Evolutionary conservation across 2,329 filamentous ascomycete species (phyloP).

Genomic region (Hypoxylon sp.): DNA sequence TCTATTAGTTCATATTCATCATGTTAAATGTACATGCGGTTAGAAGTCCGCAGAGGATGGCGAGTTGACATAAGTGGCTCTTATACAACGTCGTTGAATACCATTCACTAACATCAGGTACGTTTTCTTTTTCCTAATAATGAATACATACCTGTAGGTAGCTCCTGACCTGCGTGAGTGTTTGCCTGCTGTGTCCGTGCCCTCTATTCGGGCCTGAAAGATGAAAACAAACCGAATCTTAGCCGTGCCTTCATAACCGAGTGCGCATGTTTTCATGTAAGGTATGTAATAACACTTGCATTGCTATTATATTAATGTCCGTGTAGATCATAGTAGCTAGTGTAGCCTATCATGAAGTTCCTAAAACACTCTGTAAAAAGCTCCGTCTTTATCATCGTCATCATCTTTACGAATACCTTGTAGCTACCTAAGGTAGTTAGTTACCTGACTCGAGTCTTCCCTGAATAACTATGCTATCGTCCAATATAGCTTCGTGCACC

Average conservation of each 20-base stretch:
- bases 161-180: background rate
- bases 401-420: background rate
- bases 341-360: conserved; percentile 6
- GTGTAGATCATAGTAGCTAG: background rate
- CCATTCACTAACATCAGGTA: conserved; percentile 19
- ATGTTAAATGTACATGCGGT: conserved; percentile 24
- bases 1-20: no score
- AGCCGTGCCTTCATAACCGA: background rate
- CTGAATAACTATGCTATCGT: background rate
- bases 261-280: background rate
- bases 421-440: no score
- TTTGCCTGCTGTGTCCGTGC: background rate
- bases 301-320: background rate
- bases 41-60: conserved; percentile 26
- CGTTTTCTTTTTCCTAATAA: conserved; percentile 2
- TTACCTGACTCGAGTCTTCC: conserved; percentile 15
- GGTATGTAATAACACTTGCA: background rate
- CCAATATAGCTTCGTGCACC: conserved; percentile 2
- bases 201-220: background rate
- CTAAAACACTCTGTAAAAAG: background rate
- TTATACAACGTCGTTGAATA: conserved; percentile 10
- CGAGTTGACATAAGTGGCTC: conserved; percentile 9
- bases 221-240: background rate
- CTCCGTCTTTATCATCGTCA: background rate
- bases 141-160: background rate